A percentile compares a stretch with the other conserved stretches of the same genome.
These are phyloP conservation scores for Yamadazyma nakazawae DNA, from an alignment of 805 yeast genomes.

Conservation along the genomic window DNA sequence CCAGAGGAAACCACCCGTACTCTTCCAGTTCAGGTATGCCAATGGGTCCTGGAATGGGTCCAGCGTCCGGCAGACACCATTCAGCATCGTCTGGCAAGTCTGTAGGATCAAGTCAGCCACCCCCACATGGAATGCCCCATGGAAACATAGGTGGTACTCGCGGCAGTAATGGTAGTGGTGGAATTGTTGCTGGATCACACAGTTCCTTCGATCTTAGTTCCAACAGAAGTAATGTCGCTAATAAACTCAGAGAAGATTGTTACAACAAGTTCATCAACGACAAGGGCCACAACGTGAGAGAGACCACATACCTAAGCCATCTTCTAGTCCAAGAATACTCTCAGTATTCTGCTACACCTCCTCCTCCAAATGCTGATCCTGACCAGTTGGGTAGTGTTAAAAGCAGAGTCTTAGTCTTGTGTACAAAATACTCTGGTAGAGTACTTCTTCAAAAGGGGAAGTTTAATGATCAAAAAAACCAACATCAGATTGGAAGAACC, in stretches of 20 bases:
- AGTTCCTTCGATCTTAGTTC: slow-evolving; percentile 1
- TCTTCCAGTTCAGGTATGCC: neutral
- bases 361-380: slow-evolving; percentile 54
- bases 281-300: slow-evolving; percentile 23
- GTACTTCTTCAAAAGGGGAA: slow-evolving; percentile 83
- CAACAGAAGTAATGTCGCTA: slow-evolving; percentile 17
- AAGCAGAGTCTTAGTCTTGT: slow-evolving; percentile 55
- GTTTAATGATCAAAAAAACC: slow-evolving; percentile 60
- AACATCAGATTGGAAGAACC: slow-evolving; percentile 86
- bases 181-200: neutral
- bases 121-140: neutral
- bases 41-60: neutral
- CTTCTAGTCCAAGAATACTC: slow-evolving; percentile 73
- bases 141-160: neutral
- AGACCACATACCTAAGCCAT: slow-evolving; percentile 65
- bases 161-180: no score
- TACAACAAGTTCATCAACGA: slow-evolving; percentile 30
- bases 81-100: neutral
- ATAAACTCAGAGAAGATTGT: slow-evolving; percentile 36
- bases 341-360: slow-evolving; percentile 62
- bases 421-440: slow-evolving; percentile 63
- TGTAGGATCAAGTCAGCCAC: neutral
- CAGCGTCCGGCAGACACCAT: neutral
- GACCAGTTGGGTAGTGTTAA: slow-evolving; percentile 42
- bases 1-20: slow-evolving; percentile 2